Evolutionary conservation across 495 filamentous ascomycete species (phyloP).

Genomic region (Gamarada debralockiae): DNA sequence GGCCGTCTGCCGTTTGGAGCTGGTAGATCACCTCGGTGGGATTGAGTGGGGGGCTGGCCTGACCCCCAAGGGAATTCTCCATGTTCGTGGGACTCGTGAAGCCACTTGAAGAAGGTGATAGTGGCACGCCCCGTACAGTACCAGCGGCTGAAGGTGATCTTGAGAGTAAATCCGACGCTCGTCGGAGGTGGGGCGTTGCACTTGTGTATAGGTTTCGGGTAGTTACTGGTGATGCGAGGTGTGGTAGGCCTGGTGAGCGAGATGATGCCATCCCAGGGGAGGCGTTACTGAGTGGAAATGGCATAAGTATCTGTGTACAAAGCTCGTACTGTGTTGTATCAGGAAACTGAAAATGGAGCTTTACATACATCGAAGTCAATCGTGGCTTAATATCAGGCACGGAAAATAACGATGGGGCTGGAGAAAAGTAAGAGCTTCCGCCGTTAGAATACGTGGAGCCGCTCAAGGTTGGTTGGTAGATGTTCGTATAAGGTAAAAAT

Average conservation of each 20-base stretch:
- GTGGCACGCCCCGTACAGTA: conserved; percentile 42
- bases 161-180: conserved; percentile 42
- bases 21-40: conserved; percentile 53
- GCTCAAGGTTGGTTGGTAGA: conserved; percentile 19
- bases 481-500: conserved; percentile 15
- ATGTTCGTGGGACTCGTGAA: conserved; percentile 32
- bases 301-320: conserved; percentile 17
- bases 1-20: conserved; percentile 56
- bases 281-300: conserved; percentile 39
- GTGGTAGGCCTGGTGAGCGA: conserved; percentile 45
- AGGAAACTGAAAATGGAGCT: background rate
- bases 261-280: conserved; percentile 52
- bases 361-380: conserved; percentile 23
- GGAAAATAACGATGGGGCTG: conserved; percentile 13
- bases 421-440: conserved; percentile 17
- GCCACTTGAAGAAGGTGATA: conserved; percentile 44
- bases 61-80: conserved; percentile 28
- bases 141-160: conserved; percentile 44
- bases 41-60: conserved; percentile 51
- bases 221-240: conserved; percentile 40
- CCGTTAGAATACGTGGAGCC: conserved; percentile 16
- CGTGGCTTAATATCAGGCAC: conserved; percentile 28
- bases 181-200: conserved; percentile 42
- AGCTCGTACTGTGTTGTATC: background rate
- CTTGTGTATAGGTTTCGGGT: conserved; percentile 46